Conservation (phyloP, 2,329 filamentous ascomycete genomes). For the Lasiodiplodia sp. region DNA sequence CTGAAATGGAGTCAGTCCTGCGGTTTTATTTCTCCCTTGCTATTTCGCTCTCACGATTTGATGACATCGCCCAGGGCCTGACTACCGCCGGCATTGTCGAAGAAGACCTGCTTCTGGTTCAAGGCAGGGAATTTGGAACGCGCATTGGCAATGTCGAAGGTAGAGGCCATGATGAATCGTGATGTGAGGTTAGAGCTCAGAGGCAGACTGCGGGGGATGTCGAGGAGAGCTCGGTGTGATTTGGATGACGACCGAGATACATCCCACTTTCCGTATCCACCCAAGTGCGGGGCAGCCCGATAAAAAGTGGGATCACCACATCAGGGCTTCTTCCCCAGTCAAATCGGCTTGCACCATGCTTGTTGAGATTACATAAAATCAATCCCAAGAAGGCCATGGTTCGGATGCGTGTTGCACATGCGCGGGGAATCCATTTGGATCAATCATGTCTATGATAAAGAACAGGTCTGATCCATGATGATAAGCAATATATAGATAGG, state of each 20-base stretch:
- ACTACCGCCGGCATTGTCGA: slow-evolving; percentile 81
- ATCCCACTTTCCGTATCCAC: slow-evolving; percentile 16
- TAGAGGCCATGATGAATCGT: slow-evolving; percentile 37
- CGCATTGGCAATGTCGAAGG: slow-evolving; percentile 63
- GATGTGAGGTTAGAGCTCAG: background rate
- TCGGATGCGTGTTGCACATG: background rate
- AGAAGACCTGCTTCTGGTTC: slow-evolving; percentile 70
- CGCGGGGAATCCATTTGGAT: background rate
- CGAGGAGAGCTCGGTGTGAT: background rate
- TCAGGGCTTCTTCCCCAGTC: background rate
- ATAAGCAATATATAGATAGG: no score
- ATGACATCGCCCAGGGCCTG: slow-evolving; percentile 73
- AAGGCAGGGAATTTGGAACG: slow-evolving; percentile 73
- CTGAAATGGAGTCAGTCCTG: slow-evolving; percentile 45
- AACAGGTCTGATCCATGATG: no score
- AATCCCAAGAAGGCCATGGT: background rate
- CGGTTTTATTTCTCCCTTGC: background rate
- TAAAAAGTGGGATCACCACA: slow-evolving; percentile 5
- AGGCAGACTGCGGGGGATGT: background rate
- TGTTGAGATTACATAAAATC: background rate
- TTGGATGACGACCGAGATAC: background rate
- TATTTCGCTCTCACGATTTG: slow-evolving; percentile 60
- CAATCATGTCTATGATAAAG: background rate
- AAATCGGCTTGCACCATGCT: background rate
- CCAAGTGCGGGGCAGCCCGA: slow-evolving; percentile 16